Evolutionary conservation across 768 basidiomycete species (phyloP).

Genomic region (Goffeauzyma gilvescens): DNA sequence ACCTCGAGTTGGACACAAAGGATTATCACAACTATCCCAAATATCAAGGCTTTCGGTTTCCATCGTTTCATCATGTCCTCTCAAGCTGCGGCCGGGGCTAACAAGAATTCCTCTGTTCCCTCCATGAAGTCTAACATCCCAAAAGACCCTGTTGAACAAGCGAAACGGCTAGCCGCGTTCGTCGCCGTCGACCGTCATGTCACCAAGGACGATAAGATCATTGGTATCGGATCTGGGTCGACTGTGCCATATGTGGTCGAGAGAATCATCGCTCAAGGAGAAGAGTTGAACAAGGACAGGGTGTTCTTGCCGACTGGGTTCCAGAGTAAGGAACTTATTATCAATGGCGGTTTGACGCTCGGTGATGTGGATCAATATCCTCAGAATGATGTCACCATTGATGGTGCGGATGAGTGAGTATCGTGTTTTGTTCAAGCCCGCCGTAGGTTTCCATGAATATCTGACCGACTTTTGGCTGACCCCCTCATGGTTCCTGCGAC

Average conservation of each 20-base stretch:
- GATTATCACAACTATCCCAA: no score
- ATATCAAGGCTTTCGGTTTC: no score
- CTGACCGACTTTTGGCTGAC: neutral
- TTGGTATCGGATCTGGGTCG: slow-evolving; percentile 37
- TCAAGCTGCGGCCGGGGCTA: no score
- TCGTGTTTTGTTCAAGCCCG: neutral
- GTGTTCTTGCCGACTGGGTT: slow-evolving; percentile 89
- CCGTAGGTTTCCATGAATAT: slow-evolving; percentile 2
- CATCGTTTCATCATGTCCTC: no score
- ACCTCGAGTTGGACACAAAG: no score
- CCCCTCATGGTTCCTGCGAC: neutral
- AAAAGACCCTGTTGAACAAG: slow-evolving; percentile 47
- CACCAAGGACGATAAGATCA: slow-evolving; percentile 50
- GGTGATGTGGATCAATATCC: slow-evolving; percentile 83
- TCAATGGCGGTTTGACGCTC: slow-evolving; percentile 51
- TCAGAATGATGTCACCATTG: slow-evolving; percentile 83
- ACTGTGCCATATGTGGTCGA: slow-evolving; percentile 96
- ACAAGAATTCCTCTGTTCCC: no score
- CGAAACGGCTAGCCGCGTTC: slow-evolving; percentile 80
- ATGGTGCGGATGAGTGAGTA: slow-evolving; percentile 86
- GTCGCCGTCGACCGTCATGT: slow-evolving; percentile 86
- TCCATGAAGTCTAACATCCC: no score
- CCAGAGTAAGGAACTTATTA: slow-evolving; percentile 88
- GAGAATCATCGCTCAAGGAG: slow-evolving; percentile 68
- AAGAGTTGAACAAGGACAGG: slow-evolving; percentile 52